A percentile compares a stretch with the other conserved stretches of the same genome.
Evolutionary conservation across 73 alveolate genomes (phyloP).

Genomic region (Chromera velia): DNA sequence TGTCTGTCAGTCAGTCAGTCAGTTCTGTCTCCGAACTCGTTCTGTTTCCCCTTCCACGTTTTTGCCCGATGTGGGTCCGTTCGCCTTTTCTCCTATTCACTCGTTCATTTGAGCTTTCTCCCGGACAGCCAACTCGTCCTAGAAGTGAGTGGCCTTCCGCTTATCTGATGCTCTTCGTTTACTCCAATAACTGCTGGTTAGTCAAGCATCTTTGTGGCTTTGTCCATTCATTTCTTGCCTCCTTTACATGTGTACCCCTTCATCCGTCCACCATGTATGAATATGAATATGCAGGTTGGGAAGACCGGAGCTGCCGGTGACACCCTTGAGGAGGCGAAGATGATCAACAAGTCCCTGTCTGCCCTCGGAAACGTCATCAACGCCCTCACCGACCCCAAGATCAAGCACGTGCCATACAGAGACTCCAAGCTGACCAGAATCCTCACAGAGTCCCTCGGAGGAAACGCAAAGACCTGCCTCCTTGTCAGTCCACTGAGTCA

Average conservation of each 20-base stretch:
- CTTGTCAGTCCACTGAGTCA: too few species aligned
- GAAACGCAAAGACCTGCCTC: neutral
- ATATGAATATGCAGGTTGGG: constrained; percentile 63
- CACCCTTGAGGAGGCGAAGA: constrained; percentile 62
- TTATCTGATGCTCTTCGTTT: constrained; percentile 87
- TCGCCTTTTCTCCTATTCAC: too few species aligned
- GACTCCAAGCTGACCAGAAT: neutral
- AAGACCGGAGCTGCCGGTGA: constrained; percentile 66
- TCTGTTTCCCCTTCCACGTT: too few species aligned
- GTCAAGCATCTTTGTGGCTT: neutral
- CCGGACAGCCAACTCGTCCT: constrained; percentile 75
- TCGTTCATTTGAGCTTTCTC: too few species aligned
- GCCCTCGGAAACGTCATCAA: constrained; percentile 69
- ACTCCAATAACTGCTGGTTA: constrained; percentile 59
- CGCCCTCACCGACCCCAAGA: constrained; percentile 55
- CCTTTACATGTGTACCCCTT: constrained; percentile 45
- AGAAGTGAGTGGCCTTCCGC: constrained; percentile 81
- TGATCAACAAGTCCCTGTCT: constrained; percentile 61
- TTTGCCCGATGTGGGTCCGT: constrained; percentile 65
- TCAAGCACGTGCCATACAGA: neutral
- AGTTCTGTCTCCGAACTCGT: constrained; percentile 66
- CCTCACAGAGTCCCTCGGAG: neutral
- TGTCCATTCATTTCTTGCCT: neutral
- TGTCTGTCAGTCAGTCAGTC: neutral
- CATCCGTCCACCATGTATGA: constrained; percentile 71